Evolutionary conservation across 2,329 filamentous ascomycete species (phyloP), one percentile per base, ranked within the genome.

Genomic region (Venturia asperata): DNA sequence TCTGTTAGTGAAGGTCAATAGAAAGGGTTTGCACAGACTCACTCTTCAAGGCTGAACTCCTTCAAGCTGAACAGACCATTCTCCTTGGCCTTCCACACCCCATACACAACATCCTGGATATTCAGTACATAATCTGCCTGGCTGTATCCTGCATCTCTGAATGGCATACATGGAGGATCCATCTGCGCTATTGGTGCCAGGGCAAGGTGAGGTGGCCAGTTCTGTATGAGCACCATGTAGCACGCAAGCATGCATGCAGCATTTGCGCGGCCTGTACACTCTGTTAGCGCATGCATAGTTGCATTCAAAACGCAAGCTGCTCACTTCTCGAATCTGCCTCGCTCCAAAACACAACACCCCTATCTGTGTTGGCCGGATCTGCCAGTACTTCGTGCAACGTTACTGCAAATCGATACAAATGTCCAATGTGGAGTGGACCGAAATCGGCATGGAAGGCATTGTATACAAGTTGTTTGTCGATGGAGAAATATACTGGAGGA

Each of bases 361-460:
- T 84, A 69, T 92, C 87, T 79, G 92, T 90, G 77, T 96, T 97
- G 72, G 91, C 90, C 68, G 92, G 91, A 66, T 92, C 91, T 19
- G 91, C 93, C 43, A 99, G 83, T 60, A 97, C 91, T 71, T 97
- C 93, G 74, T 99, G 94, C 74, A 99, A 91, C 72, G 93, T 88
- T 64, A 97, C 90, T 5, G 94, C 93, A 76, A 97, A 99, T 68
- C 94, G 86, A 81, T 97, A 99, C 49, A 99, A 81, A 76, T 99
- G 94, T 34, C 94, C 94, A 70, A 99, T 96, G 80, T 99, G 94
- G 67, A 99, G 82, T 72, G 94, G 94, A 72, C 94, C 94, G 76
- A 99, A 99, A 79, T 99, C 94, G 72, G 95, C 92, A 78, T 97
- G 92, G 78, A 99, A 99, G 41, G 93, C 92, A 77, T 99, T 99